Base-by-base conservation (phyloP, 208 protist species). In the Angomonas ambiguus region DNA sequence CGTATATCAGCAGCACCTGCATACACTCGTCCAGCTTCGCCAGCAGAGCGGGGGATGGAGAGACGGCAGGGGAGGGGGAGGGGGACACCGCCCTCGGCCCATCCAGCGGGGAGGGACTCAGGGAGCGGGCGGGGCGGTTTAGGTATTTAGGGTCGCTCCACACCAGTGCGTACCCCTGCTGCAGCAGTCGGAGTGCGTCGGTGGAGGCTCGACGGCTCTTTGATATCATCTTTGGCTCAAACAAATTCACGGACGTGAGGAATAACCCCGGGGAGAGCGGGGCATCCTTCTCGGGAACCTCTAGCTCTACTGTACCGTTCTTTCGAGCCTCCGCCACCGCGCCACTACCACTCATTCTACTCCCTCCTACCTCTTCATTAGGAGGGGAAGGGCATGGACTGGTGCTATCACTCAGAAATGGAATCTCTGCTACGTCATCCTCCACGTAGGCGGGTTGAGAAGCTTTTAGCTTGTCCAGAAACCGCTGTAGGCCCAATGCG, bases 1-100 rank as follows among this genome's bases (percentile, higher is more conserved):
- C 81, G 67, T 94, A 93, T 28, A 96, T 84, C 13, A 96, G 81
- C 53, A 96, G 67, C 10, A 71, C 62, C 51, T 89, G 82, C 45
- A 92, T 66, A 59, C 77, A 88, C 38, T 83, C 77, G 58, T 92
- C 82, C 28, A 96, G 73, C 63, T 79, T 70, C 27, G 53, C 35
- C 20, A 86, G 66, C 2, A 85, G 77, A 6, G 48, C 42, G 22
- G 72, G 56, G 0, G 74, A 38, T 0, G 88, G 88, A 51, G 57
- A 69, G 49, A 78, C 61, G 18, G 48, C 57, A 28, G 82, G 79
- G 11, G 59, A 49, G 10, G 74, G 80, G 10, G 77, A 79, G 20
- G 69, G 65, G 53, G 85, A 30, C 28, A 55, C 31, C 33, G 76
- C 79, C 11, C 48, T 27, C 51, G 69, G 41, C 22, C 62, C 51